Conservation (phyloP, 495 filamentous ascomycete genomes). For the Pyronema omphalodes region DNA sequence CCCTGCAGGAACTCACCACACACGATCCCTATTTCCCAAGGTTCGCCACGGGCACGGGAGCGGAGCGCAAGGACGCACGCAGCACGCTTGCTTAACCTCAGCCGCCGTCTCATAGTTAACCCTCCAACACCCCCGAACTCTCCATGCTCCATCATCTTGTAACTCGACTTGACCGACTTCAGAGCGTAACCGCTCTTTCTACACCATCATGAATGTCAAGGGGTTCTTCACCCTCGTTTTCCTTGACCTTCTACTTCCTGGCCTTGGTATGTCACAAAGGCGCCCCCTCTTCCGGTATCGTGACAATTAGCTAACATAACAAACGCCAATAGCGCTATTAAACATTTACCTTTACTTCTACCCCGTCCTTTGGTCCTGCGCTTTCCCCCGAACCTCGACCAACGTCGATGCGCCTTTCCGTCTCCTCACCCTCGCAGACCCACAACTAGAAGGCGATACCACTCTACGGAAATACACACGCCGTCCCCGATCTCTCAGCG, state of each 20-base stretch:
- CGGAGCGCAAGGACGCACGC: no score
- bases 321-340: slow-evolving; percentile 31
- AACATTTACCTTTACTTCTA: slow-evolving; percentile 77
- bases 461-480: slow-evolving; percentile 34
- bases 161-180: no score
- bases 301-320: no score
- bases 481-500: neutral
- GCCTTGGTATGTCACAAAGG: slow-evolving; percentile 17
- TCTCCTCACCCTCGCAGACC: slow-evolving; percentile 78
- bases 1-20: no score
- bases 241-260: slow-evolving; percentile 40
- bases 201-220: slow-evolving; percentile 26
- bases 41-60: no score
- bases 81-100: no score
- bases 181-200: no score
- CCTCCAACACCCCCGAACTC: no score
- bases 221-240: slow-evolving; percentile 20
- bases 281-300: neutral
- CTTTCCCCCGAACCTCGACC: slow-evolving; percentile 47
- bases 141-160: no score
- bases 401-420: slow-evolving; percentile 50
- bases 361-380: slow-evolving; percentile 63
- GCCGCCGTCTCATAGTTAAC: no score
- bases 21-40: no score
- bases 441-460: slow-evolving; percentile 86